Conservation (phyloP, 257 asterid species). For the Eucommia ulmoides region DNA sequence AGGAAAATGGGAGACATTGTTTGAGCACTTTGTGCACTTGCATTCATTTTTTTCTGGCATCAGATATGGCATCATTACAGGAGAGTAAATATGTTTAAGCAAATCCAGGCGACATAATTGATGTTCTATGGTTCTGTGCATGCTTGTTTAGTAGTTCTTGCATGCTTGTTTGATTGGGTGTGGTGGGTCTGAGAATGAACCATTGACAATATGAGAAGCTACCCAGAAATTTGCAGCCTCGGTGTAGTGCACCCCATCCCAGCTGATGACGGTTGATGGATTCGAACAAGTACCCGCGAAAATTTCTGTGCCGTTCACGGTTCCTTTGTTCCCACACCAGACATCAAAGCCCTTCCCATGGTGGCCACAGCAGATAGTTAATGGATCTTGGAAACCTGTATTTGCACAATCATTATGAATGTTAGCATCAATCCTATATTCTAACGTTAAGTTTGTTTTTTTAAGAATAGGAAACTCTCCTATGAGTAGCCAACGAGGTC, state of each 20-base stretch:
- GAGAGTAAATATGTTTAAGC: too few relatives aligned
- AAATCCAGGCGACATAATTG: too few relatives aligned
- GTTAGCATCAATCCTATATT: too few relatives aligned
- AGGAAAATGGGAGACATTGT: not conserved
- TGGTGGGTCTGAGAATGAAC: conserved; percentile 52
- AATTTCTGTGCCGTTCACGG: conserved; percentile 40
- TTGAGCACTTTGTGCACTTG: not conserved
- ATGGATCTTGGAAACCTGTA: conserved; percentile 55
- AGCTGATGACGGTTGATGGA: conserved; percentile 43
- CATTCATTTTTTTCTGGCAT: too few relatives aligned
- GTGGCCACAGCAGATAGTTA: conserved; percentile 48
- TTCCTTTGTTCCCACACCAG: conserved; percentile 50
- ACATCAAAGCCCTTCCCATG: conserved; percentile 39
- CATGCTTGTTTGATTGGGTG: conserved; percentile 30
- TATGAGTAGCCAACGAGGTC: too few relatives aligned
- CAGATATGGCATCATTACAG: too few relatives aligned
- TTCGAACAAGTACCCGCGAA: conserved; percentile 43
- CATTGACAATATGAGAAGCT: conserved; percentile 28
- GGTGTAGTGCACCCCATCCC: conserved; percentile 77
- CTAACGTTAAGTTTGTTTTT: too few relatives aligned
- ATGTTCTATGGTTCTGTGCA: too few relatives aligned
- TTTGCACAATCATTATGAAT: too few relatives aligned
- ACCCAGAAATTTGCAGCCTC: conserved; percentile 72
- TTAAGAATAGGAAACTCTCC: too few relatives aligned
- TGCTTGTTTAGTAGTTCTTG: conserved; percentile 6